Conservation (phyloP, 148 eudicot species). For the Simmondsia chinensis region DNA sequence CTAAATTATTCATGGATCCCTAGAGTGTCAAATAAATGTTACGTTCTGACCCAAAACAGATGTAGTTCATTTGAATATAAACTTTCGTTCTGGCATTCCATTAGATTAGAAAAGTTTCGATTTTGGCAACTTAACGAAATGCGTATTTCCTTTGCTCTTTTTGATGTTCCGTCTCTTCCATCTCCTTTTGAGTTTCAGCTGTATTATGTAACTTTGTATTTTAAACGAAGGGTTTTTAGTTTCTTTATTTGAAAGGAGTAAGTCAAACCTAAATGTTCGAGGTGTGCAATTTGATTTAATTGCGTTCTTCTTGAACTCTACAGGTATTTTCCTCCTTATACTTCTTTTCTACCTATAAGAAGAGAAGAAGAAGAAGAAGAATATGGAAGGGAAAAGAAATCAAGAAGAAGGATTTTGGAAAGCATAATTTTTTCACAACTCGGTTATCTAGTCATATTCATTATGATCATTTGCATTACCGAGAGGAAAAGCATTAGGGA, state of each 20-base stretch:
- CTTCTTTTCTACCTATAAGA: slow-evolving; percentile 21
- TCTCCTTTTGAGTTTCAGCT: background rate
- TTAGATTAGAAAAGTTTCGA: too few relatives aligned
- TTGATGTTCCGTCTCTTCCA: too few relatives aligned
- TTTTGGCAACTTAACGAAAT: too few relatives aligned
- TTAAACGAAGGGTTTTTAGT: too few relatives aligned
- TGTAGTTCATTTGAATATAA: too few relatives aligned
- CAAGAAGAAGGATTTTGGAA: slow-evolving; percentile 9
- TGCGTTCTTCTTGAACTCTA: background rate
- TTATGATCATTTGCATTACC: slow-evolving; percentile 46
- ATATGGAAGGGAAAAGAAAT: background rate
- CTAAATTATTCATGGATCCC: too few relatives aligned
- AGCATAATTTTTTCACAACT: slow-evolving; percentile 33
- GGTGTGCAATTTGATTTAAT: background rate
- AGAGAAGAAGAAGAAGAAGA: slow-evolving; percentile 5
- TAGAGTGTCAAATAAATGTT: too few relatives aligned
- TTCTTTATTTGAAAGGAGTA: background rate
- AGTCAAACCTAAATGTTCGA: background rate
- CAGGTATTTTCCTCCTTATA: slow-evolving; percentile 42
- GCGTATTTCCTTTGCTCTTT: too few relatives aligned
- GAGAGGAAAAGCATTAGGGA: slow-evolving; percentile 47
- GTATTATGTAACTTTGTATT: too few relatives aligned
- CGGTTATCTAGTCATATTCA: slow-evolving; percentile 35
- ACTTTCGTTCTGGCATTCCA: too few relatives aligned
- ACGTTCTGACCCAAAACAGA: too few relatives aligned